phyloP scores from a whole-genome alignment of 768 basidiomycete genomes.

The Auriscalpium microsporum region DNA sequence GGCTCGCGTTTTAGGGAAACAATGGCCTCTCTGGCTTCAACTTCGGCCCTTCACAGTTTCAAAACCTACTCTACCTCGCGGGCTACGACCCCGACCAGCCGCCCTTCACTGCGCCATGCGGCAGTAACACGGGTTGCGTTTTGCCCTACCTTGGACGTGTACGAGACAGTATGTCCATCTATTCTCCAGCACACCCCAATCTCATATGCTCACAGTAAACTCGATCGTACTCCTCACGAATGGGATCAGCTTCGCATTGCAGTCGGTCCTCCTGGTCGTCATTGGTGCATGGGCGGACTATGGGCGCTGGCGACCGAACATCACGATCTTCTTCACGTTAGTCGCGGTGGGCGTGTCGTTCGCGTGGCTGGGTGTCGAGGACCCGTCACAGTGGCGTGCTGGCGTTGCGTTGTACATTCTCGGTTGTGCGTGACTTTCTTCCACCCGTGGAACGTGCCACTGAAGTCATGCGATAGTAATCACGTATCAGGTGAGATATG shows the following conservation, averaged over 20 bases:
- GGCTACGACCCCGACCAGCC: constrained; percentile 59
- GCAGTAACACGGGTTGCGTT: constrained; percentile 44
- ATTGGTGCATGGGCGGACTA: constrained; percentile 81
- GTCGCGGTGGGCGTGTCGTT: constrained; percentile 61
- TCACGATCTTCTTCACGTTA: constrained; percentile 67
- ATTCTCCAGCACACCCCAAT: not conserved
- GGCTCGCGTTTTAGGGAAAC: constrained; percentile 37
- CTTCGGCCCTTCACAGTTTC: constrained; percentile 68
- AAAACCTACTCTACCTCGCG: constrained; percentile 64
- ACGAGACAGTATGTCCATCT: constrained; percentile 44
- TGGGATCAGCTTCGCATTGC: constrained; percentile 71
- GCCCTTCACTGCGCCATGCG: constrained; percentile 45
- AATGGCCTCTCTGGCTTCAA: constrained; percentile 64
- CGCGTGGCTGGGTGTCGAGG: constrained; percentile 69
- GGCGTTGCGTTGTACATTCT: constrained; percentile 56
- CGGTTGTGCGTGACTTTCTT: constrained; percentile 38
- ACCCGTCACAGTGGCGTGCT: constrained; percentile 53
- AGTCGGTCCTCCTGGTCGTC: constrained; percentile 53
- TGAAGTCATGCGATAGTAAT: constrained; percentile 37
- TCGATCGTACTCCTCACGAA: constrained; percentile 74
- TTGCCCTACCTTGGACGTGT: constrained; percentile 55
- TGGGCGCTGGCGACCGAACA: constrained; percentile 78
- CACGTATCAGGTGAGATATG: constrained; percentile 48
- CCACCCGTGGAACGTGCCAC: constrained; percentile 4
- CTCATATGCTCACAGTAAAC: constrained; percentile 39